Percentiles rank a stretch among this genome's conserved stretches.
phyloP scores from a whole-genome alignment of 257 asterid species.

The Capsicum baccatum region DNA sequence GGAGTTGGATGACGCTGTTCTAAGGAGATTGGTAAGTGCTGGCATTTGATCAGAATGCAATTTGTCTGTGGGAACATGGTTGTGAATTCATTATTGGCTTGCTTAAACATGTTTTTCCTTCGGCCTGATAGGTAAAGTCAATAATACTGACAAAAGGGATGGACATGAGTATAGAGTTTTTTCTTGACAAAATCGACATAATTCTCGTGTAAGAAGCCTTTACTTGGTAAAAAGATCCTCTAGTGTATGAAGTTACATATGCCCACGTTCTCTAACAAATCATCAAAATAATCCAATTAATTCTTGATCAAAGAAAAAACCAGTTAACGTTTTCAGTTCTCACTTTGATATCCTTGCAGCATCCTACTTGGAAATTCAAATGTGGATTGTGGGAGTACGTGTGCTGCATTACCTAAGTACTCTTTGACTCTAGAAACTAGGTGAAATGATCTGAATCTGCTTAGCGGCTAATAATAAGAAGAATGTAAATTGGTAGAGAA shows the following conservation, averaged over 20 bases:
- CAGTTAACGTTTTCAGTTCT: not conserved
- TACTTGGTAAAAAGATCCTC: not conserved
- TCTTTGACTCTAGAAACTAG: not conserved
- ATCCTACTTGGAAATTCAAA: conserved; percentile 12
- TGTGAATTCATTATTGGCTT: conserved; percentile 2
- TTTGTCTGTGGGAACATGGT: not conserved
- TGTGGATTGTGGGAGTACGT: not conserved
- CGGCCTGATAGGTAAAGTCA: not conserved
- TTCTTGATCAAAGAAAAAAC: not conserved
- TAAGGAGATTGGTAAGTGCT: conserved; percentile 93
- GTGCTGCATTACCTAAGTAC: not conserved
- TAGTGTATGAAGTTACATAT: not conserved
- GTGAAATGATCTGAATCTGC: conserved; percentile 21
- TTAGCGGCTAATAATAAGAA: not conserved
- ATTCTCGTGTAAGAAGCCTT: not conserved
- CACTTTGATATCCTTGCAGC: conserved; percentile 14
- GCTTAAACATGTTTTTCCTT: not conserved
- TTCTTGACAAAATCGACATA: not conserved
- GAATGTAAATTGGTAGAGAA: not conserved
- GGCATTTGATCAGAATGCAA: conserved; percentile 24
- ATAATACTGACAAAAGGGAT: not conserved
- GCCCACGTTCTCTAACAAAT: not conserved
- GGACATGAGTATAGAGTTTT: conserved; percentile 18
- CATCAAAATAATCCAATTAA: not conserved
- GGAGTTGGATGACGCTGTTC: conserved; percentile 98